Evolutionary conservation across 371 early-diverging fungal genomes (phyloP).

Genomic region (Capniomyces stellatus): DNA sequence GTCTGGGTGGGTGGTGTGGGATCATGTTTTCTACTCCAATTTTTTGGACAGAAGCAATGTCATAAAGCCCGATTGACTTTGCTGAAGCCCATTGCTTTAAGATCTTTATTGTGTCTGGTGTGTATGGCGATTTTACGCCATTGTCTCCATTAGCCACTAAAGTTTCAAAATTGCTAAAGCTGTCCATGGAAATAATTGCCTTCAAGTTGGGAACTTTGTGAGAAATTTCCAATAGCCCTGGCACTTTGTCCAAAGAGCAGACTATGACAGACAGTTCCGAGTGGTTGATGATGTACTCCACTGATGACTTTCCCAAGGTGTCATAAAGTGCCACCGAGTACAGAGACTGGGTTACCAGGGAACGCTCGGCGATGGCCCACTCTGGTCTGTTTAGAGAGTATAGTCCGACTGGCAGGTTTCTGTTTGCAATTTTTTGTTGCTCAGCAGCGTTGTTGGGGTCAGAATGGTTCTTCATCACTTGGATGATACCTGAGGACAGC

Average conservation of each 20-base stretch:
- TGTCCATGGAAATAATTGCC: conserved; percentile 58
- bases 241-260: conserved; percentile 64
- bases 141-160: no score
- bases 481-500: conserved; percentile 35
- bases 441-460: background rate
- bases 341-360: conserved; percentile 38
- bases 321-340: conserved; percentile 76
- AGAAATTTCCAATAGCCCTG: conserved; percentile 39
- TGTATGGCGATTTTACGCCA: conserved; percentile 11
- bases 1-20: conserved; percentile 29
- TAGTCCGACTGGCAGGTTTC: conserved; percentile 32
- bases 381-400: conserved; percentile 78
- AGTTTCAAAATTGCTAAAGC: background rate
- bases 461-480: conserved; percentile 9
- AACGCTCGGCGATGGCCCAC: conserved; percentile 76
- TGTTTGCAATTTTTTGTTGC: background rate
- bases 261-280: conserved; percentile 48
- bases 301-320: conserved; percentile 57
- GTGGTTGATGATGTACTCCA: conserved; percentile 59
- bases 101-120: conserved; percentile 14
- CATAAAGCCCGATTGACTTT: conserved; percentile 15
- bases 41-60: conserved; percentile 40
- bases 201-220: conserved; percentile 36
- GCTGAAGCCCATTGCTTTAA: conserved; percentile 29
- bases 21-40: conserved; percentile 29